These are phyloP conservation scores for Cladosporium cucumerinum DNA, from an alignment of 2,329 filamentous ascomycete genomes.

Conservation along the genomic window DNA sequence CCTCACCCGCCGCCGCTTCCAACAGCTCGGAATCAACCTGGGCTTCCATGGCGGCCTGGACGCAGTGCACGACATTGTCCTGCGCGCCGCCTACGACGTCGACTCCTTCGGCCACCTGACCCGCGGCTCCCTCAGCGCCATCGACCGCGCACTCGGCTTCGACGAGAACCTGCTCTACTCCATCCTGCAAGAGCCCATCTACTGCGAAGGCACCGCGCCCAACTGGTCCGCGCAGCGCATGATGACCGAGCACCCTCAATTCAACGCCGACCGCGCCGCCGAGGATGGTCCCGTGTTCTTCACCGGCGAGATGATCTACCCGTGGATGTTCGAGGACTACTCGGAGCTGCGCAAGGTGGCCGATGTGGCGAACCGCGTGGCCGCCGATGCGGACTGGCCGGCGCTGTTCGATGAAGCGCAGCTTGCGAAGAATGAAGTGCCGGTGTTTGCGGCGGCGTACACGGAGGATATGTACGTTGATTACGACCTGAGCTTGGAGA, in stretches of 20 bases:
- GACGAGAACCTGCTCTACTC: slow-evolving; percentile 80
- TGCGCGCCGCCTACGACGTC: slow-evolving; percentile 69
- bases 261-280: slow-evolving; percentile 40
- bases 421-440: slow-evolving; percentile 73
- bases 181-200: slow-evolving; percentile 82
- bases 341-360: slow-evolving; percentile 68
- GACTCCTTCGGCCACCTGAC: slow-evolving; percentile 73
- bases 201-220: slow-evolving; percentile 68
- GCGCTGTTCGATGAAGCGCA: slow-evolving; percentile 71
- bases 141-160: slow-evolving; percentile 67
- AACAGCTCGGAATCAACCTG: slow-evolving; percentile 74
- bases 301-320: slow-evolving; percentile 89
- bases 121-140: slow-evolving; percentile 62
- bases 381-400: slow-evolving; percentile 67
- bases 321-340: slow-evolving; percentile 79
- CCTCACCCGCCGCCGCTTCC: slow-evolving; percentile 70
- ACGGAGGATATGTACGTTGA: slow-evolving; percentile 93
- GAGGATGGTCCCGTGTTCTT: slow-evolving; percentile 63
- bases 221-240: slow-evolving; percentile 73
- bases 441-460: slow-evolving; percentile 80
- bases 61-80: slow-evolving; percentile 67
- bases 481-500: slow-evolving; percentile 67
- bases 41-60: slow-evolving; percentile 78
- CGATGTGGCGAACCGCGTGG: slow-evolving; percentile 67
- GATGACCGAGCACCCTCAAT: slow-evolving; percentile 49